These are phyloP conservation scores for Dactylella cylindrospora DNA, from an alignment of 2,329 filamentous ascomycete species.

Conservation along the genomic window DNA sequence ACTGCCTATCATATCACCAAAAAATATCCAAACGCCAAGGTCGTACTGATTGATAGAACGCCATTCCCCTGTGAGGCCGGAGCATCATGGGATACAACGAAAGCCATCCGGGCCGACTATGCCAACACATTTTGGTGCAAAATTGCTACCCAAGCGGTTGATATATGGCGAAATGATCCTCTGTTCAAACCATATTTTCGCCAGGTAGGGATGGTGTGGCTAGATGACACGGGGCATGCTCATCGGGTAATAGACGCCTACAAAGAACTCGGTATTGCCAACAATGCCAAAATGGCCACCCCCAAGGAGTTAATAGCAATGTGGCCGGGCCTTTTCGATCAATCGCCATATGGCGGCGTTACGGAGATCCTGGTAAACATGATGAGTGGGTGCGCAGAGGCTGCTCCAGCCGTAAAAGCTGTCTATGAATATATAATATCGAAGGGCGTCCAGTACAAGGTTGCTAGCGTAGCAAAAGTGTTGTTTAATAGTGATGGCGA, in stretches of 20 bases:
- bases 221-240: slow-evolving; percentile 58
- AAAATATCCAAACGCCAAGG: slow-evolving; percentile 56
- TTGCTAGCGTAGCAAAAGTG: slow-evolving; percentile 58
- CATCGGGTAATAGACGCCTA: slow-evolving; percentile 61
- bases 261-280: slow-evolving; percentile 54
- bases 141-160: slow-evolving; percentile 67
- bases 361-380: slow-evolving; percentile 64
- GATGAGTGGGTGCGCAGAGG: slow-evolving; percentile 65
- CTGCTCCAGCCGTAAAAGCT: slow-evolving; percentile 60
- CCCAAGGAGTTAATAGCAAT: slow-evolving; percentile 59
- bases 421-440: slow-evolving; percentile 59
- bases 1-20: slow-evolving; percentile 65
- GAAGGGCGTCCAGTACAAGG: slow-evolving; percentile 63
- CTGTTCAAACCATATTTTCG: slow-evolving; percentile 62
- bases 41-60: slow-evolving; percentile 63
- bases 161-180: slow-evolving; percentile 62
- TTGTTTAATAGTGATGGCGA: slow-evolving; percentile 56
- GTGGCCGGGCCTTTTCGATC: slow-evolving; percentile 62
- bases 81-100: slow-evolving; percentile 73
- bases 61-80: slow-evolving; percentile 58
- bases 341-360: slow-evolving; percentile 63
- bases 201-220: slow-evolving; percentile 62
- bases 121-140: slow-evolving; percentile 64
- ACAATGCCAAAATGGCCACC: slow-evolving; percentile 54
- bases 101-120: slow-evolving; percentile 71